Evolutionary conservation across 176 grass and related monocot genomes (phyloP).

Genomic region (Dactylis glomerata): DNA sequence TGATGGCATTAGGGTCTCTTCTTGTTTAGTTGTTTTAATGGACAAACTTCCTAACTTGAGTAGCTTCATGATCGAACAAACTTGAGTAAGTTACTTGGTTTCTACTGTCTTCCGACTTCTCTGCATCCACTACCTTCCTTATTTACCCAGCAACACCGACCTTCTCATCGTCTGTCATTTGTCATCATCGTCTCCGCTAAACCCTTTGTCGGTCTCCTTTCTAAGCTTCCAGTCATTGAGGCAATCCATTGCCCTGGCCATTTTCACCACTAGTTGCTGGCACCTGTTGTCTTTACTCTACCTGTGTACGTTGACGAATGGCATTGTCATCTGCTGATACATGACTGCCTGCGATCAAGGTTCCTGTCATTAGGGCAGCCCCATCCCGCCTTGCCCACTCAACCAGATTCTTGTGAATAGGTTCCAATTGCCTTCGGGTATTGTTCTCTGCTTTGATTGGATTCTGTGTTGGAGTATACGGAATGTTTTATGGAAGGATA

Average conservation of each 20-base stretch:
- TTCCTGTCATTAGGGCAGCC: neutral
- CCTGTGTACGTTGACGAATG: neutral
- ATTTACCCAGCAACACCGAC: neutral
- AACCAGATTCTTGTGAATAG: neutral
- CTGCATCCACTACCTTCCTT: neutral
- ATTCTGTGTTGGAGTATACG: neutral
- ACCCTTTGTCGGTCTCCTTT: neutral
- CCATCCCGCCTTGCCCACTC: neutral
- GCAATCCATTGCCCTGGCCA: neutral
- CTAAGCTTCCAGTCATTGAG: neutral
- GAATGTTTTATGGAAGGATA: neutral
- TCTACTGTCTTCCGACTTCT: neutral
- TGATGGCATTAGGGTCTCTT: neutral
- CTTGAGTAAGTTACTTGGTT: neutral
- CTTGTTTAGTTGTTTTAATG: neutral
- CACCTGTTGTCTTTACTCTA: slow-evolving; percentile 12
- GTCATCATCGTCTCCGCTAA: neutral
- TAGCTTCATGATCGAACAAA: neutral
- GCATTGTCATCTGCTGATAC: neutral
- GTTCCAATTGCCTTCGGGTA: neutral
- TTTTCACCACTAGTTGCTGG: neutral
- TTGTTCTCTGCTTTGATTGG: slow-evolving; percentile 8
- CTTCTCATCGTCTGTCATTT: neutral
- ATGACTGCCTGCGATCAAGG: neutral
- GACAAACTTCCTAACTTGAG: neutral